Evolutionary conservation across 345 rosid genomes (phyloP).

Genomic region (Mercurialis annua): DNA sequence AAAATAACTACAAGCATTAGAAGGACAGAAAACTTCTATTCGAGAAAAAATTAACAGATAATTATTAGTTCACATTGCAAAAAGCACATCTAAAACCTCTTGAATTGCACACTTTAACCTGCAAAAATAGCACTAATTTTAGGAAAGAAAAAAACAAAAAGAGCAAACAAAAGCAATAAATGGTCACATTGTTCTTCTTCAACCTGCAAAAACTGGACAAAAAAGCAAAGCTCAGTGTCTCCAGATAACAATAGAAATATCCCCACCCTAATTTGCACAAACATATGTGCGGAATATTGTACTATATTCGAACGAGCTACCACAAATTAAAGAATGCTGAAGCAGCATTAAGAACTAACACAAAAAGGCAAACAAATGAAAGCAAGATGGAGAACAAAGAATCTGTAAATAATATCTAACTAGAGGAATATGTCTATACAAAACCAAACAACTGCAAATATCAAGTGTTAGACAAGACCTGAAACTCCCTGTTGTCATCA

Average conservation of each 20-base stretch:
- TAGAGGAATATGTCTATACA: neutral
- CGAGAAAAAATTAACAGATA: constrained; percentile 12
- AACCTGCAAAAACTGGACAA: constrained; percentile 33
- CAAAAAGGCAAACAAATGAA: neutral
- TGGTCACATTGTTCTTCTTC: constrained; percentile 17
- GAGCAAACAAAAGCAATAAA: constrained; percentile 7
- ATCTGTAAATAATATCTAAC: neutral
- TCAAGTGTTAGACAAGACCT: constrained; percentile 17
- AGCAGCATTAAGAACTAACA: neutral
- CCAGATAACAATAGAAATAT: constrained; percentile 17
- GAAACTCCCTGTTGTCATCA: constrained; percentile 6
- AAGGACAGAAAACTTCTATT: neutral
- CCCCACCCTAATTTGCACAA: constrained; percentile 17
- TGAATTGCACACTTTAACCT: constrained; percentile 53
- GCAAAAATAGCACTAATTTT: constrained; percentile 59
- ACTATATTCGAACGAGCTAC: neutral
- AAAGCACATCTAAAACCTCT: constrained; percentile 42
- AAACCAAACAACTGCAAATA: constrained; percentile 10
- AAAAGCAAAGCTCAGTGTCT: constrained; percentile 13
- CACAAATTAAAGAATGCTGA: neutral
- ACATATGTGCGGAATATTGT: constrained; percentile 20
- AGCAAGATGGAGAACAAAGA: neutral
- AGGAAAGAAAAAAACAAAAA: constrained; percentile 29
- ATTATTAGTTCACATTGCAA: constrained; percentile 24
- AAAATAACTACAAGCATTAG: constrained; percentile 21